phyloP scores from a whole-genome alignment of 345 rosid species.

The Dipteronia sinensis region DNA sequence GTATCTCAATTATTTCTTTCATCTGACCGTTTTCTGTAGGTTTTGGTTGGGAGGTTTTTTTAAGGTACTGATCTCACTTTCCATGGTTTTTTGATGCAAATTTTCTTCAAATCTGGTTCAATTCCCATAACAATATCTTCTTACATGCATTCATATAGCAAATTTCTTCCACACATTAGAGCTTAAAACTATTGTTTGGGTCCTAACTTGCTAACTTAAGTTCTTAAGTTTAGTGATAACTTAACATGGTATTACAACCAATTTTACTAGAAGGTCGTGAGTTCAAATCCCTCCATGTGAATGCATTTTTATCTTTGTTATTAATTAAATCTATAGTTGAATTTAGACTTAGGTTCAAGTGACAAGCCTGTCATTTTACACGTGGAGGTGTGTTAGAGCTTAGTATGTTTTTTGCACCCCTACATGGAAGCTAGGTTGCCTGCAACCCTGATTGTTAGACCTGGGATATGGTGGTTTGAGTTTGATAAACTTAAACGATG shows the following conservation, averaged over 20 bases:
- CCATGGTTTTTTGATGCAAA: background rate
- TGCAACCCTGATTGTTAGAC: background rate
- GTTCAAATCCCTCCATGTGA: background rate
- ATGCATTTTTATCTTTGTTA: background rate
- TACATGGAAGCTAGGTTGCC: background rate
- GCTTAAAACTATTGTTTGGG: background rate
- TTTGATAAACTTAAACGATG: background rate
- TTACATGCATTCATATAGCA: background rate
- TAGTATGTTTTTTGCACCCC: background rate
- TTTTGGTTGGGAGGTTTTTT: conserved; percentile 91
- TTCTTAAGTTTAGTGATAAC: no score
- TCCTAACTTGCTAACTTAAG: background rate
- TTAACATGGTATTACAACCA: background rate
- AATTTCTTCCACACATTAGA: background rate
- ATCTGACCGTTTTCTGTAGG: conserved; percentile 40
- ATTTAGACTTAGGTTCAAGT: background rate
- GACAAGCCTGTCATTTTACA: background rate
- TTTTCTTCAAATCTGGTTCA: conserved; percentile 19
- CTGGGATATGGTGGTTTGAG: background rate
- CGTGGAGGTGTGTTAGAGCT: background rate
- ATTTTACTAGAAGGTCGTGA: background rate
- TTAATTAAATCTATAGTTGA: no score
- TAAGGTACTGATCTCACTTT: conserved; percentile 54
- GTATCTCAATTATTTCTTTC: conserved; percentile 5
- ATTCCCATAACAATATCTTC: conserved; percentile 6